A percentile compares a stretch with the other conserved stretches of the same genome.
phyloP scores from a whole-genome alignment of 1,284 basidiomycete species.

The Sanghuangporus sanghuang region DNA sequence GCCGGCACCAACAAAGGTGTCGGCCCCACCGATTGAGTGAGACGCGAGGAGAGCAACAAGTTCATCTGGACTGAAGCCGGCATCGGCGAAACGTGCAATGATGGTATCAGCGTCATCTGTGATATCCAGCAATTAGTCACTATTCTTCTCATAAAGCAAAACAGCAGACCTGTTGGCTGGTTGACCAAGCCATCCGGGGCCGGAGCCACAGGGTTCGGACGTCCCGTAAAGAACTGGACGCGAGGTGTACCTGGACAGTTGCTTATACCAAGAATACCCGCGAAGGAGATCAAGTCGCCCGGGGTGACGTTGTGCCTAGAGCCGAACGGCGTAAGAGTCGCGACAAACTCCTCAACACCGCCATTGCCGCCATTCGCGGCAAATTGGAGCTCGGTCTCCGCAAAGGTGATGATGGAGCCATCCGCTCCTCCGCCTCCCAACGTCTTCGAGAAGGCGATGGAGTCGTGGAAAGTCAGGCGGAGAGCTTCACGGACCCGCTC shows the following conservation, averaged over 20 bases:
- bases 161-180: conserved; percentile 2
- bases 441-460: conserved; percentile 31
- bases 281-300: conserved; percentile 39
- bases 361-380: conserved; percentile 25
- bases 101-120: conserved; percentile 30
- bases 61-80: conserved; percentile 34
- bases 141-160: not conserved
- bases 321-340: conserved; percentile 30
- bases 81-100: conserved; percentile 33
- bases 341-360: conserved; percentile 30
- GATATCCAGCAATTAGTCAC: conserved; percentile 21
- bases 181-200: conserved; percentile 24
- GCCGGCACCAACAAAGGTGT: conserved; percentile 31
- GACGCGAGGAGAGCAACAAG: conserved; percentile 35
- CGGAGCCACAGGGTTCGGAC: conserved; percentile 28
- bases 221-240: conserved; percentile 34
- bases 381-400: conserved; percentile 26
- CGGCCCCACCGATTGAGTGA: conserved; percentile 35
- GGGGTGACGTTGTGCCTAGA: conserved; percentile 31
- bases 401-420: conserved; percentile 33
- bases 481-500: conserved; percentile 14
- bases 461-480: conserved; percentile 34
- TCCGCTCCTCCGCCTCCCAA: conserved; percentile 29
- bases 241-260: conserved; percentile 40
- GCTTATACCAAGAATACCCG: conserved; percentile 34